Evolutionary conservation across 495 filamentous ascomycete species (phyloP).

Genomic region (Parmelia sp.): DNA sequence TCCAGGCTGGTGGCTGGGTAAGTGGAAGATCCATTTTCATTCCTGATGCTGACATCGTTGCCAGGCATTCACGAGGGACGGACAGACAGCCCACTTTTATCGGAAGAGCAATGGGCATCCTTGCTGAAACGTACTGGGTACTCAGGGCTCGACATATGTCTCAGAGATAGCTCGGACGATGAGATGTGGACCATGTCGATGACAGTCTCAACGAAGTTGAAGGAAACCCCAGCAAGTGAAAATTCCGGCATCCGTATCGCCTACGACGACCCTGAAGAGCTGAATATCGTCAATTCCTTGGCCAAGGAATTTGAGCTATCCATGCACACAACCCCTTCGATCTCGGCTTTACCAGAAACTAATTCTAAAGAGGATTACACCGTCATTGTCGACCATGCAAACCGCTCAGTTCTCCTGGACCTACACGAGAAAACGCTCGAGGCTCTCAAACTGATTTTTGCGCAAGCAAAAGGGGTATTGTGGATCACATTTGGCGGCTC

Average conservation of each 20-base stretch:
- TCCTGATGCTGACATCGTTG: background rate
- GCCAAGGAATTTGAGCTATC: background rate
- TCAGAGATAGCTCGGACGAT: conserved; percentile 18
- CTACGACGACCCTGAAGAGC: conserved; percentile 5
- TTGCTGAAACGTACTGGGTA: conserved; percentile 20
- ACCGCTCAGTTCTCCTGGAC: background rate
- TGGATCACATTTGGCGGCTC: conserved; percentile 30
- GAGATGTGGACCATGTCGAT: conserved; percentile 8
- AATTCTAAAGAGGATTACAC: background rate
- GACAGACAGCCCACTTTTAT: conserved; percentile 10
- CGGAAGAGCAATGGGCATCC: conserved; percentile 17
- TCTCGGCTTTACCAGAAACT: background rate
- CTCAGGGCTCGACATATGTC: conserved; percentile 18
- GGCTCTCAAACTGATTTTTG: background rate
- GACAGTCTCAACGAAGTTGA: conserved; percentile 19
- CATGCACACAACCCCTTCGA: background rate
- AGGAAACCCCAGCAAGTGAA: too few species aligned
- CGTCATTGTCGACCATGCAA: background rate
- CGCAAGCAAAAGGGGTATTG: conserved; percentile 7
- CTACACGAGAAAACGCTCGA: background rate
- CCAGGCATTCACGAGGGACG: conserved; percentile 11
- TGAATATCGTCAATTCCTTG: background rate
- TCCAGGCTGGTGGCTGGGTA: conserved; percentile 31
- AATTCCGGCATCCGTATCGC: background rate
- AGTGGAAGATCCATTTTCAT: background rate